Conservation (phyloP, 805 yeast genomes). For the Kurtzmaniella cleridarum region DNA sequence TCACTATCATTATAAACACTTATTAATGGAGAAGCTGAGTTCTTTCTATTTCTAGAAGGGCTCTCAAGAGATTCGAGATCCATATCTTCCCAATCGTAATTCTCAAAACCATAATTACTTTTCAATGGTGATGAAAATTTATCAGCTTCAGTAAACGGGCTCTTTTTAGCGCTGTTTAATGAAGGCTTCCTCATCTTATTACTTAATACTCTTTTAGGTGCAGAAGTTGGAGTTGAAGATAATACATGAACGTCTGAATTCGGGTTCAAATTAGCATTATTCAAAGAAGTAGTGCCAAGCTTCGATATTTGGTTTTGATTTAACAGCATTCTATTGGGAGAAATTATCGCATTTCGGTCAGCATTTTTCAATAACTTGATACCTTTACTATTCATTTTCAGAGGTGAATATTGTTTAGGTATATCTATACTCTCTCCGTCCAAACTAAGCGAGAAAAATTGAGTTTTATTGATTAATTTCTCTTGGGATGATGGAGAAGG, state of each 20-base stretch:
- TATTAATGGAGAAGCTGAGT: conserved; percentile 14
- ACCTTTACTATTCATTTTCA: conserved; percentile 24
- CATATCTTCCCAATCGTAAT: conserved; percentile 22
- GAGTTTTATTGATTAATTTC: conserved; percentile 6
- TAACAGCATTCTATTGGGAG: conserved; percentile 19
- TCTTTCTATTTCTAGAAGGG: conserved; percentile 27
- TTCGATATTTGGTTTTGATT: conserved; percentile 5
- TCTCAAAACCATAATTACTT: conserved; percentile 12
- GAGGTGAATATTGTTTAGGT: conserved; percentile 18
- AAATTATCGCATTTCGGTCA: conserved; percentile 25
- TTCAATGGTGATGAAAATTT: conserved; percentile 7
- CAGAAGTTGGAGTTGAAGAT: not conserved
- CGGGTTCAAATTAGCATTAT: not conserved
- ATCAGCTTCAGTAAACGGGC: conserved; percentile 3
- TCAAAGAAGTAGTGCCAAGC: conserved; percentile 2
- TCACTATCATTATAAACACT: conserved; percentile 19
- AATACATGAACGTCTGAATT: not conserved
- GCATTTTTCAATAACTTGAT: conserved; percentile 31
- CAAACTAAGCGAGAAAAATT: not conserved
- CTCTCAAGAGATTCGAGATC: conserved; percentile 18
- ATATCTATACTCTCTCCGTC: not conserved
- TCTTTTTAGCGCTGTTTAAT: conserved; percentile 10
- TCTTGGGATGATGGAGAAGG: conserved; percentile 31
- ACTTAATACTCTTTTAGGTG: conserved; percentile 2
- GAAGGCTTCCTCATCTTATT: conserved; percentile 2